These are phyloP conservation scores for Pichia cephalocereana DNA, from an alignment of 805 yeast genomes.

Conservation along the genomic window DNA sequence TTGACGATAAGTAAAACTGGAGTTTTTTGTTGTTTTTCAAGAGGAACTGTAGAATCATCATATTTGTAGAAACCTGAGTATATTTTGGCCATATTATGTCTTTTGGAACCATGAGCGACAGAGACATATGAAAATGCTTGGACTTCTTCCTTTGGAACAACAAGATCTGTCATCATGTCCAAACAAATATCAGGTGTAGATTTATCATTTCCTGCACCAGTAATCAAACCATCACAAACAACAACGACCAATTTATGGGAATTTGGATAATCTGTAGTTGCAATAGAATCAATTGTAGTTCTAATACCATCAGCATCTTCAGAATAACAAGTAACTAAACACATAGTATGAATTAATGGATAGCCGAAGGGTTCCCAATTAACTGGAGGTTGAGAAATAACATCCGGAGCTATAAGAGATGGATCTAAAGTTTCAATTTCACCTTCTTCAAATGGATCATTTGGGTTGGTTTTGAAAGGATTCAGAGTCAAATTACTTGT, in stretches of 20 bases:
- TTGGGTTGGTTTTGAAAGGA: conserved; percentile 3
- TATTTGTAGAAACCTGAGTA: conserved; percentile 92
- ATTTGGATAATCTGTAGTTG: conserved; percentile 94
- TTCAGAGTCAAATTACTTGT: conserved; percentile 6
- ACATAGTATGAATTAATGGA: conserved; percentile 67
- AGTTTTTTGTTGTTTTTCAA: conserved; percentile 75
- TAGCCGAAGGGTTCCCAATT: conserved; percentile 79
- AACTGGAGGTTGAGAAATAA: conserved; percentile 85
- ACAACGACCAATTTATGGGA: conserved; percentile 82
- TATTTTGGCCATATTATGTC: conserved; percentile 97
- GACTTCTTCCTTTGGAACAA: conserved; percentile 64
- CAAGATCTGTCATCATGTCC: conserved; percentile 77
- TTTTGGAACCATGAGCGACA: conserved; percentile 86
- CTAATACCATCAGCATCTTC: conserved; percentile 84
- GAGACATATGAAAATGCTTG: conserved; percentile 84
- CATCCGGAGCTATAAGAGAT: conserved; percentile 61
- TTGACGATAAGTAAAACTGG: conserved; percentile 75
- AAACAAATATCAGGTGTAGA: conserved; percentile 88
- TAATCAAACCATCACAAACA: conserved; percentile 88
- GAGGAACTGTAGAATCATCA: conserved; percentile 63
- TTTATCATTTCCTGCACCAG: conserved; percentile 85
- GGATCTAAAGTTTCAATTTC: conserved; percentile 43
- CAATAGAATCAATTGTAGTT: conserved; percentile 81
- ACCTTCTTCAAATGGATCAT: conserved; percentile 24
- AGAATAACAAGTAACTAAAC: conserved; percentile 87